Conservation (phyloP, 306 rosid species). For the Lagenaria siceraria region DNA sequence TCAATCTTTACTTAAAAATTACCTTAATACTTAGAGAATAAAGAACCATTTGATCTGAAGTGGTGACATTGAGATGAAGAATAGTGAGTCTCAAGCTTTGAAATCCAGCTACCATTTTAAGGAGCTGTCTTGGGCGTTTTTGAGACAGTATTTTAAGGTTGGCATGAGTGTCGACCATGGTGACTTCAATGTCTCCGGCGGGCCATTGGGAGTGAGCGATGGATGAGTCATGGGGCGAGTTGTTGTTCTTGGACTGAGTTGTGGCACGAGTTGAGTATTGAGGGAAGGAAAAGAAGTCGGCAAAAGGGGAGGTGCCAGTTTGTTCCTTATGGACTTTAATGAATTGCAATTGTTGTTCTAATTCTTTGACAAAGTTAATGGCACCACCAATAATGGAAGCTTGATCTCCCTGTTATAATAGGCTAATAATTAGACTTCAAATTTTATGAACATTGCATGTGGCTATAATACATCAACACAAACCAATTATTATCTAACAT, state of each 20-base stretch:
- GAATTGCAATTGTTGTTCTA: slow-evolving; percentile 59
- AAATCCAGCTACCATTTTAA: slow-evolving; percentile 54
- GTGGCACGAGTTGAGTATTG: slow-evolving; percentile 49
- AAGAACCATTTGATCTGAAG: slow-evolving; percentile 46
- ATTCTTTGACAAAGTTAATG: slow-evolving; percentile 80
- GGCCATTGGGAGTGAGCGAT: slow-evolving; percentile 12
- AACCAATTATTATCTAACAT: neutral
- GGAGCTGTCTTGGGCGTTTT: slow-evolving; percentile 38
- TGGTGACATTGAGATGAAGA: slow-evolving; percentile 78
- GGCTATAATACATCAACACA: neutral
- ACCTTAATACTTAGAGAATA: slow-evolving; percentile 83
- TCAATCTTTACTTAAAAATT: neutral
- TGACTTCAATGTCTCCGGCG: slow-evolving; percentile 75
- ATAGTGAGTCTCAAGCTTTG: slow-evolving; percentile 45
- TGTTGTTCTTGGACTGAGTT: slow-evolving; percentile 10
- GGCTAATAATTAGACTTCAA: neutral
- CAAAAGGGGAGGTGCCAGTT: slow-evolving; percentile 24
- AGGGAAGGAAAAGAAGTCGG: slow-evolving; percentile 71
- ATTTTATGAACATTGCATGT: neutral
- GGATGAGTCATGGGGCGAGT: slow-evolving; percentile 4
- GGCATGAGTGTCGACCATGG: slow-evolving; percentile 78
- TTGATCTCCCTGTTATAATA: slow-evolving; percentile 64
- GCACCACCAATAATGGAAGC: slow-evolving; percentile 95
- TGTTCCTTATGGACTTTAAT: slow-evolving; percentile 33
- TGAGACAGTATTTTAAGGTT: slow-evolving; percentile 56